Evolutionary conservation across 1,139 yeast species (phyloP).

Genomic region (Zygoascus hellenicus): DNA sequence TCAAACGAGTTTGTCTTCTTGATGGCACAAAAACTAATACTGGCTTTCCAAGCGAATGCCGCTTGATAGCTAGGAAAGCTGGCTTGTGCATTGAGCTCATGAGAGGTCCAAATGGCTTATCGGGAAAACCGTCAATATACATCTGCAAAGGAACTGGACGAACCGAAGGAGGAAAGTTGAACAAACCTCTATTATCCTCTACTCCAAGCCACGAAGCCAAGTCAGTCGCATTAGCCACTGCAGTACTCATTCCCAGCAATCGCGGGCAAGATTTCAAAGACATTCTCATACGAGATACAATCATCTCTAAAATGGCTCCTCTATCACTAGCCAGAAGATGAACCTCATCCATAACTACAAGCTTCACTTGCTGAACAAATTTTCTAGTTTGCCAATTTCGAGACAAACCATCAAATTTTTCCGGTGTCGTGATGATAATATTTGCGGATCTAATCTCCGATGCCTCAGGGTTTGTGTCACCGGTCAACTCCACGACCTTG

Average conservation of each 20-base stretch:
- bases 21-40: slow-evolving; percentile 94
- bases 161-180: slow-evolving; percentile 90
- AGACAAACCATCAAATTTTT: slow-evolving; percentile 96
- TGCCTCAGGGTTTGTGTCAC: slow-evolving; percentile 92
- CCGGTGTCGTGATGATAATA: slow-evolving; percentile 93
- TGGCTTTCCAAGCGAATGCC: slow-evolving; percentile 90
- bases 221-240: slow-evolving; percentile 95
- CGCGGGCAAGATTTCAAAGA: slow-evolving; percentile 73
- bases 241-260: slow-evolving; percentile 90
- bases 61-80: slow-evolving; percentile 92
- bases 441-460: slow-evolving; percentile 83
- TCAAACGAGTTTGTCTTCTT: slow-evolving; percentile 90
- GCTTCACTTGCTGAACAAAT: slow-evolving; percentile 84
- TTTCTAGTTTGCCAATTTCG: slow-evolving; percentile 97
- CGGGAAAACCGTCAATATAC: slow-evolving; percentile 98
- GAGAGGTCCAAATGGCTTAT: slow-evolving; percentile 83
- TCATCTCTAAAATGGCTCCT: slow-evolving; percentile 97
- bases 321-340: slow-evolving; percentile 96
- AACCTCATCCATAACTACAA: slow-evolving; percentile 96
- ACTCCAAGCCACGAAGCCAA: slow-evolving; percentile 98
- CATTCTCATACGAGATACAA: slow-evolving; percentile 95
- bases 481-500: slow-evolving; percentile 85
- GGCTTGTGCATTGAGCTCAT: slow-evolving; percentile 99
- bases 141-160: slow-evolving; percentile 97
- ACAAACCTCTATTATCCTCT: slow-evolving; percentile 60